Conservation (phyloP, 306 rosid genomes). For the Inga laurina region DNA sequence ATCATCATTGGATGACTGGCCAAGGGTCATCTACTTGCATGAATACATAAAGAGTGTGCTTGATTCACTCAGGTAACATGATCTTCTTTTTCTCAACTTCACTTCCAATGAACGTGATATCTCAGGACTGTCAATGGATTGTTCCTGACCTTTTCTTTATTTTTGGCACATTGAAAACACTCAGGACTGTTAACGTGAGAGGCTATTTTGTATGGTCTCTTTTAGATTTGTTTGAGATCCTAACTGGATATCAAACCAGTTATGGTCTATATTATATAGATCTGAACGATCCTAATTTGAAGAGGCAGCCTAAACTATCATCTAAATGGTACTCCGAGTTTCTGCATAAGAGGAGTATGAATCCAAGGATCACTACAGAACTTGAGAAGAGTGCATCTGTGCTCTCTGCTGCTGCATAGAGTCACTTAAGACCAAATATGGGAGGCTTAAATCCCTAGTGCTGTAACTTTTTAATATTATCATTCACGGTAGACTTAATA, state of each 20-base stretch:
- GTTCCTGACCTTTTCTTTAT: not conserved
- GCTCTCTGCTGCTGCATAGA: constrained; percentile 14
- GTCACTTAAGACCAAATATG: not conserved
- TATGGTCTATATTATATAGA: constrained; percentile 57
- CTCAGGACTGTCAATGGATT: not conserved
- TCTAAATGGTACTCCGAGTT: constrained; percentile 66
- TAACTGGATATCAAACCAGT: constrained; percentile 44
- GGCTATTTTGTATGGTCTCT: constrained; percentile 75
- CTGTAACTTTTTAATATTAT: not conserved
- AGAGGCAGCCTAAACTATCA: constrained; percentile 58
- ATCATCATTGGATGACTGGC: constrained; percentile 60
- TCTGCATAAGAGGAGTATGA: constrained; percentile 25
- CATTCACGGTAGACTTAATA: not conserved
- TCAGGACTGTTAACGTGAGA: constrained; percentile 19
- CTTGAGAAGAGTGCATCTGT: constrained; percentile 23
- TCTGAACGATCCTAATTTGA: constrained; percentile 54
- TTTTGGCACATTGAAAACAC: not conserved
- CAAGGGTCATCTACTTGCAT: constrained; percentile 53
- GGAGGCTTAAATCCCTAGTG: not conserved
- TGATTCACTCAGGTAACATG: constrained; percentile 53
- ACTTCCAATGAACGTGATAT: not conserved
- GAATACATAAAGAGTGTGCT: constrained; percentile 45
- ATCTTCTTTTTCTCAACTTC: not conserved
- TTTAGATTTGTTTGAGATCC: constrained; percentile 53
- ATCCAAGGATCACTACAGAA: constrained; percentile 6